Evolutionary conservation across 176 grass and related monocot species (phyloP).

Genomic region (Oryza rufipogon): DNA sequence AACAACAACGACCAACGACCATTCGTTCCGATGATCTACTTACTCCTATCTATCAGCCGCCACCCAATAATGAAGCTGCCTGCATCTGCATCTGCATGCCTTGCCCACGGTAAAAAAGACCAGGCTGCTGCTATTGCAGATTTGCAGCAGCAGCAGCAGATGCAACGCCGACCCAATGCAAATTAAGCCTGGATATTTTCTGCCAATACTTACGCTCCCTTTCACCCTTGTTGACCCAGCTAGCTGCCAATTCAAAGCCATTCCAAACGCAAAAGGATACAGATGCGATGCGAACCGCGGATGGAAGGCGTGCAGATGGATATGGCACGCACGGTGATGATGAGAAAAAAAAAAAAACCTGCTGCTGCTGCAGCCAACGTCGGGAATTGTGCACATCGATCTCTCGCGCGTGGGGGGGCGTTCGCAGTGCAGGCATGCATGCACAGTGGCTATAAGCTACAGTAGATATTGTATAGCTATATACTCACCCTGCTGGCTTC

Average conservation of each 20-base stretch:
- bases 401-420: no score
- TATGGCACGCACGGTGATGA: slow-evolving; percentile 31
- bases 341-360: not conserved
- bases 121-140: not conserved
- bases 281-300: slow-evolving; percentile 6
- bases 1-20: not conserved
- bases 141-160: not conserved
- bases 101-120: not conserved
- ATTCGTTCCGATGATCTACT: not conserved
- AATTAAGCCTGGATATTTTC: not conserved
- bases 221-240: not conserved
- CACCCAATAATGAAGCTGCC: not conserved
- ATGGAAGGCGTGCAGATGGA: slow-evolving; percentile 47
- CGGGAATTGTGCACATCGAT: slow-evolving; percentile 46
- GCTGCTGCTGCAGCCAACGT: slow-evolving; percentile 26
- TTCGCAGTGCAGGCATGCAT: not conserved
- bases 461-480: not conserved
- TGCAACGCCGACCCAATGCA: not conserved
- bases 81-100: not conserved
- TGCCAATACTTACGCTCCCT: not conserved
- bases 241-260: not conserved
- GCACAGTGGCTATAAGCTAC: not conserved
- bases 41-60: not conserved
- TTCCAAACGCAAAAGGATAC: not conserved
- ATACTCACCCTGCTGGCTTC: slow-evolving; percentile 36